Base-by-base conservation (phyloP, 371 early-diverging fungal species). In the Mucor indicus region DNA sequence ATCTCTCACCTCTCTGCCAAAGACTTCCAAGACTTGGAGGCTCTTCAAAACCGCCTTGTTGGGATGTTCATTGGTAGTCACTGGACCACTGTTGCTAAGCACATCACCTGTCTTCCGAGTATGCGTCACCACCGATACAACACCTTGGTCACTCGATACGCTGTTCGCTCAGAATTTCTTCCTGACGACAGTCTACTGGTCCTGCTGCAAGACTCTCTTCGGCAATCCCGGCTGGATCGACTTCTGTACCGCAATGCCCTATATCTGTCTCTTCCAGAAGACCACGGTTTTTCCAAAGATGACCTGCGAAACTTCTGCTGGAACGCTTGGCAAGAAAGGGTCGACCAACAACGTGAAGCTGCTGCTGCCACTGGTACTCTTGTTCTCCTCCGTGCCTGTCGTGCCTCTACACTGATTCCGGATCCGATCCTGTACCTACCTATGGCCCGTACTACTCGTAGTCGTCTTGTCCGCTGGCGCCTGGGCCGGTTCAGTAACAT, bases 81-180 rank as follows among this genome's bases (percentile, higher is more conserved):
- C n/a, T n/a, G n/a, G n/a, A 57, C 59, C 20, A 48, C 20, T 9
- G 40, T 64, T 29, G 46, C 58, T 17, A 44, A 41, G 11, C 59
- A 55, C 13, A 38, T 64, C 16, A 24, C 30, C 10, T 48, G 53
- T 16, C 37, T 59, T 1, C 53, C 53, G 0, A 22, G 22, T 1
- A 62, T 62, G 62, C 7, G 5, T 0, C 37, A 43, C 11, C n/a
- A n/a, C n/a, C 38, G 57, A 0, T 16, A 38, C 1, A 7, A 10
- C 1, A 53, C 27, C 13, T 47, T 62, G 4, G n/a, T n/a, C 30
- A 10, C 4, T 38, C 37, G 42, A 24, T 55, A 37, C 15, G 3
- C 44, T 8, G 21, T 27, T 7, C 55, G 51, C 1, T 35, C 44
- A 0, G 36, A 31, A 2, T 33, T 15, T 4, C 21, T 60, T 0